phyloP scores from a whole-genome alignment of 352 stramenopile genomes.

The Pythium scleroteichum region DNA sequence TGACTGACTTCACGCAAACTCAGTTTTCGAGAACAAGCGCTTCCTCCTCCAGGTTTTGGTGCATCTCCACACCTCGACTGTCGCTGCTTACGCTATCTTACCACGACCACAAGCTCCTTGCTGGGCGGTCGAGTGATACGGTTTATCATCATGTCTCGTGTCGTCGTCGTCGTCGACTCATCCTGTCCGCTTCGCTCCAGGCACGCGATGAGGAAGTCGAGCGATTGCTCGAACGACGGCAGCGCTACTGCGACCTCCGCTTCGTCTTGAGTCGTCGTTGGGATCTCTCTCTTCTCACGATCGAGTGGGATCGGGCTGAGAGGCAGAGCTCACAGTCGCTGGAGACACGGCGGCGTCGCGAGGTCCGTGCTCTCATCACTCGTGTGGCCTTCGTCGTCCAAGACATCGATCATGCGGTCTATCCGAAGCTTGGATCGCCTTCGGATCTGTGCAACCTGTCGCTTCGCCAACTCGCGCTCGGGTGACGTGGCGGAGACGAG shows the following conservation, averaged over 20 bases:
- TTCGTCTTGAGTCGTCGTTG: no score
- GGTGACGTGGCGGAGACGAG: not conserved
- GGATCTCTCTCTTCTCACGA: not conserved
- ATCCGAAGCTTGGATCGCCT: not conserved
- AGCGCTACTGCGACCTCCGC: not conserved
- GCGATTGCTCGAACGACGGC: conserved; percentile 7
- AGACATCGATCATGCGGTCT: no score
- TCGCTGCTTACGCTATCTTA: no score
- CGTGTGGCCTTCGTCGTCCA: no score
- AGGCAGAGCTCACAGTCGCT: not conserved
- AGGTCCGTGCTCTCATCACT: not conserved
- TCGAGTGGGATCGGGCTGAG: not conserved
- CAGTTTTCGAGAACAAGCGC: no score
- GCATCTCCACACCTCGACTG: no score
- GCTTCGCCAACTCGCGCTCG: not conserved
- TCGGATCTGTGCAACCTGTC: not conserved
- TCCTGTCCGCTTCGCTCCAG: not conserved
- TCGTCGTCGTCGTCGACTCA: no score
- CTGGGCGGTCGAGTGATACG: no score
- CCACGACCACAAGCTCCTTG: no score
- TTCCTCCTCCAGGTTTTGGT: no score
- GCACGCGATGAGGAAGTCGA: conserved; percentile 6
- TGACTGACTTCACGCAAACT: no score
- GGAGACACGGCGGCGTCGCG: conserved; percentile 9
- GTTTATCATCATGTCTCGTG: no score